Evolutionary conservation across 495 filamentous ascomycete genomes (phyloP), one percentile per base, ranked within the genome.

Genomic region (Neurospora hispaniola): DNA sequence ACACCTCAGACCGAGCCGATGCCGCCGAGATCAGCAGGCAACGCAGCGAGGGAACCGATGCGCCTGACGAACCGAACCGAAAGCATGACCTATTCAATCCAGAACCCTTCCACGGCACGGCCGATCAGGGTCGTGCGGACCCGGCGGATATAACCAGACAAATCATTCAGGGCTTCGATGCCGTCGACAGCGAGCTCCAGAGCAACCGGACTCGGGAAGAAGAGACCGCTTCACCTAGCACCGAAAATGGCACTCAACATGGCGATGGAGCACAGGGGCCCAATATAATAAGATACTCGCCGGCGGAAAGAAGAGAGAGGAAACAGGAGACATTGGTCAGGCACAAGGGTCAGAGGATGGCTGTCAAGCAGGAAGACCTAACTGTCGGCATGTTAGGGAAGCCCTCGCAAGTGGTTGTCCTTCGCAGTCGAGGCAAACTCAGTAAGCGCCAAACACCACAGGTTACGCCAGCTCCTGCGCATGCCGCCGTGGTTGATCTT

Each of bases 401-500:
- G 14, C 54, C 54, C 23, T 66, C 54, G 23, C 54, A 35, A 66
- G 54, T 66, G 27, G 54, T 66, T 66, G 54, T 66, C 54, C 27
- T 88, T 74, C 81, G 78, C 73, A 75, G 16, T 54, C 74, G 43
- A 10, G 44, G 43, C 9, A 68, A 39, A 35, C 14, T 42, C 69
- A n/a, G 42, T 10, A 39, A 27, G 7, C 69, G 71, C 40, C 31
- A 38, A 23, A 69, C 38, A n/a, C 16, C 71, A 42, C 20, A 69
- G 18, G 12, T 43, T 8, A 40, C 14, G 27, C 31, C 54, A 23
- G 59, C 27, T 43, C 39, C 59, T 59, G 43, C 16, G 70, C 27
- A 46, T 38, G 44, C 43, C 42, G 70, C 77, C 66, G 69, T 59
- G 40, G 74, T 79, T 39, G 76, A 79, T 71, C 80, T 84, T 23